phyloP scores from a whole-genome alignment of 306 rosid genomes.

The Quercus aquifolioides region DNA sequence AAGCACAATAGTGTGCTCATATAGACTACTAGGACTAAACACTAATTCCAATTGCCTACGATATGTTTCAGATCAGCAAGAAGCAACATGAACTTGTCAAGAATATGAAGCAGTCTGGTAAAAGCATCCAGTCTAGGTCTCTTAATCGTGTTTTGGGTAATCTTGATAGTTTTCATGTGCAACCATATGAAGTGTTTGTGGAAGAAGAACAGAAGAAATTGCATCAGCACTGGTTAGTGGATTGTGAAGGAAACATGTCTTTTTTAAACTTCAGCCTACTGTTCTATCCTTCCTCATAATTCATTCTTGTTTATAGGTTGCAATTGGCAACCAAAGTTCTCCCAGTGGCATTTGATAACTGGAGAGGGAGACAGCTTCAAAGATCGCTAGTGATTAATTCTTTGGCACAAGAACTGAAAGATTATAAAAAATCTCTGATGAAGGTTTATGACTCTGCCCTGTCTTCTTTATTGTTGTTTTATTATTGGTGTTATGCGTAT shows the following conservation, averaged over 20 bases:
- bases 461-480: conserved; percentile 5
- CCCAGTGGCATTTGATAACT: conserved; percentile 59
- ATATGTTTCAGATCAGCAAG: conserved; percentile 74
- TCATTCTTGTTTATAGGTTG: conserved; percentile 48
- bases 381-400: conserved; percentile 44
- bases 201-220: conserved; percentile 87
- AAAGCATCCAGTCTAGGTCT: conserved; percentile 71
- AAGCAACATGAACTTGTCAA: conserved; percentile 85
- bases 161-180: conserved; percentile 63
- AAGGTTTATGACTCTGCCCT: conserved; percentile 52
- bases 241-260: conserved; percentile 6
- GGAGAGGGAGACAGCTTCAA: conserved; percentile 51
- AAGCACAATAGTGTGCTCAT: no score
- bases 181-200: conserved; percentile 75
- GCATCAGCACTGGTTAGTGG: conserved; percentile 85
- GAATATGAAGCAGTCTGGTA: conserved; percentile 86
- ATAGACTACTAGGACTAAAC: no score
- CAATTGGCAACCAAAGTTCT: conserved; percentile 66
- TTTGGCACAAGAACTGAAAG: conserved; percentile 58
- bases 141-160: conserved; percentile 85
- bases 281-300: conserved; percentile 6
- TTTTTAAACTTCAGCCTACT: background rate
- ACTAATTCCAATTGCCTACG: background rate
- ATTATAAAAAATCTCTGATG: conserved; percentile 28
- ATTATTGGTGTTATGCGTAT: background rate